phyloP scores from a whole-genome alignment of 202 grass and related monocot genomes.

The Setaria viridis region DNA sequence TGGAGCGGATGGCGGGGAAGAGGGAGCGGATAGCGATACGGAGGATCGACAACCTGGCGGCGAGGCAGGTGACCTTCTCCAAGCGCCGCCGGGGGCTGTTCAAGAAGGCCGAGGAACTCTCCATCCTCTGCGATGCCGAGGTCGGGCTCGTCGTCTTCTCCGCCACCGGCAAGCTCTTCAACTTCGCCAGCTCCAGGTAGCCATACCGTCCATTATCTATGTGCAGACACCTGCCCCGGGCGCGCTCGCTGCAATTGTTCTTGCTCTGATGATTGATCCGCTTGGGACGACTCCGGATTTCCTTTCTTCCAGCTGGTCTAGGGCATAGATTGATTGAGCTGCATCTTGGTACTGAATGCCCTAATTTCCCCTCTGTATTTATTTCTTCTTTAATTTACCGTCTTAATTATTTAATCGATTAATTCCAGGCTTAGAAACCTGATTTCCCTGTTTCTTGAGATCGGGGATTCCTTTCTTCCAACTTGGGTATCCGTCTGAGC shows the following conservation, averaged over 20 bases:
- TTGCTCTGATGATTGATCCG: background rate
- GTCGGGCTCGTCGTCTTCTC: conserved; percentile 81
- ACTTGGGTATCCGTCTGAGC: background rate
- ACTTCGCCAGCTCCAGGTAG: conserved; percentile 73
- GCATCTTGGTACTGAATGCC: conserved; percentile 12
- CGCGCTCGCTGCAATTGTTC: background rate
- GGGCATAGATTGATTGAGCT: background rate
- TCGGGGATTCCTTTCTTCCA: conserved; percentile 14
- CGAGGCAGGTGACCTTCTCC: conserved; percentile 82
- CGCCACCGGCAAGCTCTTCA: conserved; percentile 71
- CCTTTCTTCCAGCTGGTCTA: background rate
- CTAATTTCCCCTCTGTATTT: background rate
- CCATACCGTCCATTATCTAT: too few relatives aligned
- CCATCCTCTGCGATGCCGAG: conserved; percentile 83
- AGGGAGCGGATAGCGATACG: conserved; percentile 78
- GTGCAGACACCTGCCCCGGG: too few relatives aligned
- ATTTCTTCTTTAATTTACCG: background rate
- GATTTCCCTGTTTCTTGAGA: conserved; percentile 35
- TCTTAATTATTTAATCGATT: background rate
- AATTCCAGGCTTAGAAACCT: conserved; percentile 28
- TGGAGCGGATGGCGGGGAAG: conserved; percentile 50
- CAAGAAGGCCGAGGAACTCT: conserved; percentile 89
- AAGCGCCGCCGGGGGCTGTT: conserved; percentile 76
- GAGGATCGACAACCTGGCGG: conserved; percentile 73
- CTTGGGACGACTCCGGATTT: background rate